Evolutionary conservation across 1,284 basidiomycete genomes (phyloP).

Genomic region (Pseudozyma thailandica): DNA sequence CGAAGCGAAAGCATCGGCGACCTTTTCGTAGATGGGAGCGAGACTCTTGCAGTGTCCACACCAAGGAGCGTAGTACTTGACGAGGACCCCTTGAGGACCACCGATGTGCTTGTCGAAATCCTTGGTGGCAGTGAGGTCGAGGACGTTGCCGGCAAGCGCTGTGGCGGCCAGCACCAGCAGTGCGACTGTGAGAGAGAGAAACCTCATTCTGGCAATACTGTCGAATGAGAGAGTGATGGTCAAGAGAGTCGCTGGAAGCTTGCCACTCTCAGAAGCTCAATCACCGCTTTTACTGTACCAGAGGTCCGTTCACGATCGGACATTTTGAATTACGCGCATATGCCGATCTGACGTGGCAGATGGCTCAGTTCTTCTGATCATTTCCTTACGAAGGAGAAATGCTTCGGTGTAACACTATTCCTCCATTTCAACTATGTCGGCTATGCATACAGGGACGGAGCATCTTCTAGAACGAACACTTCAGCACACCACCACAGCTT

Average conservation of each 20-base stretch:
- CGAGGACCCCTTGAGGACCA: constrained; percentile 53
- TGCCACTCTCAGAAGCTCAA: not conserved
- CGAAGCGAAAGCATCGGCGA: constrained; percentile 81
- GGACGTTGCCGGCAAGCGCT: constrained; percentile 51
- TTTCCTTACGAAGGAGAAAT: not conserved
- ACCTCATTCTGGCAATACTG: constrained; percentile 26
- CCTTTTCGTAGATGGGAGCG: constrained; percentile 85
- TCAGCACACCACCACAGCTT: too few relatives aligned
- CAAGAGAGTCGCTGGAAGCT: not conserved
- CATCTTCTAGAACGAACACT: too few relatives aligned
- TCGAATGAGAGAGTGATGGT: not conserved
- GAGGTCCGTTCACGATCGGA: constrained; percentile 15
- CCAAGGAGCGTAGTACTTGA: constrained; percentile 67
- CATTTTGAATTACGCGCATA: constrained; percentile 7
- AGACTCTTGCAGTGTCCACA: constrained; percentile 75
- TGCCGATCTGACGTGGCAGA: constrained; percentile 31
- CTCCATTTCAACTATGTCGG: too few relatives aligned
- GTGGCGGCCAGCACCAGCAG: constrained; percentile 39
- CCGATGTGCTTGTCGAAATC: constrained; percentile 59
- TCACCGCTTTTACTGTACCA: not conserved
- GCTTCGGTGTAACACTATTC: not conserved
- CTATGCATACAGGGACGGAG: too few relatives aligned
- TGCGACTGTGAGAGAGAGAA: constrained; percentile 26
- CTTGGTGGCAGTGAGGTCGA: constrained; percentile 61
- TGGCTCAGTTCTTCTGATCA: not conserved